A percentile compares a stretch with the other conserved stretches of the same genome.
Conservation (phyloP, 345 rosid species). For the Eucalyptus tenuipes region DNA sequence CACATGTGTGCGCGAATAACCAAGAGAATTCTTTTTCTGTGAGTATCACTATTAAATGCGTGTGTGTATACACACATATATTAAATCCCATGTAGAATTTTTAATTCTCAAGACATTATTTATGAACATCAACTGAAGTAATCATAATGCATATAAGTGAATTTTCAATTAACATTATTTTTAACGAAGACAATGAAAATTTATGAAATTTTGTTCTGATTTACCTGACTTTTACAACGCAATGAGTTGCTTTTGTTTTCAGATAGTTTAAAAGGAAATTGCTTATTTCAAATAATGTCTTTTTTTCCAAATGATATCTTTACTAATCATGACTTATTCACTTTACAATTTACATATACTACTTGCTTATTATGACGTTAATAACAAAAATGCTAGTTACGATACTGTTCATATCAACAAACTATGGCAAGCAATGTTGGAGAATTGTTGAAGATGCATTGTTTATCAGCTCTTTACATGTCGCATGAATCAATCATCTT, state of each 20-base stretch:
- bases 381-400: neutral
- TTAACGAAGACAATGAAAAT: neutral
- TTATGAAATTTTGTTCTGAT: neutral
- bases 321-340: neutral
- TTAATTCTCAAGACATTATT: neutral
- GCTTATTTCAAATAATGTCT: neutral
- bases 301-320: neutral
- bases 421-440: neutral
- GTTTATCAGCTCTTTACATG: neutral
- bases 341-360: neutral
- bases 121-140: neutral
- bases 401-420: neutral
- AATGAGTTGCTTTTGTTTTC: neutral
- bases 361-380: neutral
- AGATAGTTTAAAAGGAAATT: neutral
- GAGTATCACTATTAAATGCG: neutral
- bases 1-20: neutral
- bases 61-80: neutral
- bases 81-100: neutral
- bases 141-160: neutral
- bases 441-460: neutral
- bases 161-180: neutral
- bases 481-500: neutral
- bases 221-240: neutral
- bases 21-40: neutral